Evolutionary conservation across 352 stramenopile genomes (phyloP), one percentile per base, ranked within the genome.

Genomic region (Phytophthora litchii): DNA sequence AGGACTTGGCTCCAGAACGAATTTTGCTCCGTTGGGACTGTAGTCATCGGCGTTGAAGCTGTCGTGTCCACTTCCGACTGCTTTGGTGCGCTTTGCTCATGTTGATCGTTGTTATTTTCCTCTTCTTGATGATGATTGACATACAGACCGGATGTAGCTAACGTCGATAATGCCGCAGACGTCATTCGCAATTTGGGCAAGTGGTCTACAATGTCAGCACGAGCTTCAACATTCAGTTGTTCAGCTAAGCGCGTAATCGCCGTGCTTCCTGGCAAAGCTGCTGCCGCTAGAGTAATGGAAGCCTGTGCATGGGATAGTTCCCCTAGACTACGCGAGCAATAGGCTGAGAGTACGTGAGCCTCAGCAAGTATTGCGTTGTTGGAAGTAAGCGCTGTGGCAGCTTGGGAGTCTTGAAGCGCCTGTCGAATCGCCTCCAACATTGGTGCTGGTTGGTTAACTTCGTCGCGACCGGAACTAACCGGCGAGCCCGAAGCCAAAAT

Each of bases 321-420:
- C 11, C 74, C 77, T 7, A 87, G 56, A 45, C 66, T 74, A 11
- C 77, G 74, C 17, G 64, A 60, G 36, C 74, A 74, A 29, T 81
- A 74, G 0, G 72, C 72, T 0, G 72, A 72, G 1, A 87, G 50
- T 14, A 76, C 66, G 13, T 75, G 65, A 4, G 57, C 64, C 36
- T 70, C 59, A 10, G 64, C 64, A 27, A 62, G 54, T 19, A 42
- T 70, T 25, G 64, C 53, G 10, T 59, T 69, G 44, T 59, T 58
- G 25, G 35, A 59, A 1, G 64, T 62, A 34, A 73, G 64, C 12
- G 59, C 41, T 7, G 37, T 53, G 11, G 64, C 64, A 58, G 64
- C 59, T 36, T 73, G 64, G 3, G 74, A 52, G 25, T 89, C 79
- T 31, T 78, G 56, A 1, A 78, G 70, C 7, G 76, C 79, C 44